Percentiles rank a stretch among this genome's conserved stretches.
phyloP scores from a whole-genome alignment of 345 rosid species.

The Corchorus olitorius region DNA sequence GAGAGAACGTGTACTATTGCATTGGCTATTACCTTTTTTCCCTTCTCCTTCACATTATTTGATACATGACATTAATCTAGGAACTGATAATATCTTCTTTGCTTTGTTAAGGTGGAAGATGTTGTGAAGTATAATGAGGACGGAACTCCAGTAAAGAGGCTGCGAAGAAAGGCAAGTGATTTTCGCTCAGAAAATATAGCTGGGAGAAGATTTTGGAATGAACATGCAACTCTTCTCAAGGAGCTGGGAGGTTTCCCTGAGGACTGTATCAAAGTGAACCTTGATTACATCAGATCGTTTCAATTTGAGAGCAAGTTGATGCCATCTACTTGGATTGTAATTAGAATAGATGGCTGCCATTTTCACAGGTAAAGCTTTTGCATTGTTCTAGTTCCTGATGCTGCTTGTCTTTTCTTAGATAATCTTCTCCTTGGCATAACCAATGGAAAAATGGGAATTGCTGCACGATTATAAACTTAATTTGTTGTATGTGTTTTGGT shows the following conservation, averaged over 20 bases:
- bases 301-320: slow-evolving; percentile 71
- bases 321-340: slow-evolving; percentile 77
- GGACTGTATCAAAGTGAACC: slow-evolving; percentile 59
- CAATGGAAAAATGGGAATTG: neutral
- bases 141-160: slow-evolving; percentile 73
- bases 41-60: slow-evolving; percentile 6
- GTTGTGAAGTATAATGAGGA: slow-evolving; percentile 66
- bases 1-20: neutral
- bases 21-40: slow-evolving; percentile 1
- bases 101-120: slow-evolving; percentile 62
- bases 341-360: slow-evolving; percentile 94
- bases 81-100: slow-evolving; percentile 10
- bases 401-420: neutral
- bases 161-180: slow-evolving; percentile 56
- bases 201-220: slow-evolving; percentile 75
- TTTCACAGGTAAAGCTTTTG: slow-evolving; percentile 72
- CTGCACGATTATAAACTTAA: slow-evolving; percentile 26
- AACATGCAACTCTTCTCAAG: slow-evolving; percentile 46
- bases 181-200: slow-evolving; percentile 64
- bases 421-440: slow-evolving; percentile 14
- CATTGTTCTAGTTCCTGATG: neutral
- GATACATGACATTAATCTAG: neutral
- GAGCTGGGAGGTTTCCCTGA: slow-evolving; percentile 61
- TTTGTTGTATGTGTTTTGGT: slow-evolving; percentile 35
- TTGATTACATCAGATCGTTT: slow-evolving; percentile 67